Conservation (phyloP, 108 stramenopile genomes). For the Tribonema minus region DNA sequence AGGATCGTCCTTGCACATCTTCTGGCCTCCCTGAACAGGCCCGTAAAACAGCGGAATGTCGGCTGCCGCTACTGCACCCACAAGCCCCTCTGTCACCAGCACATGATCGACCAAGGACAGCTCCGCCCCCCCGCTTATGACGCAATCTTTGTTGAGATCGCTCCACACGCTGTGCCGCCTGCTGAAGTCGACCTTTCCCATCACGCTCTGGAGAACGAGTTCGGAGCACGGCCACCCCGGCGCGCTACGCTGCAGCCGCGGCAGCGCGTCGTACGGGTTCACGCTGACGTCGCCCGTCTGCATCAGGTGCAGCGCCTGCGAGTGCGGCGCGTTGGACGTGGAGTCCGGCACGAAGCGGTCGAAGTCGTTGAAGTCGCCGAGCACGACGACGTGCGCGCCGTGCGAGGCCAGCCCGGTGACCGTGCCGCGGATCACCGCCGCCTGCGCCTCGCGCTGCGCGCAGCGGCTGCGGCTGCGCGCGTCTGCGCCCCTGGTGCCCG, state of each 20-base stretch:
- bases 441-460: constrained; percentile 6
- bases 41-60: background rate
- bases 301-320: background rate
- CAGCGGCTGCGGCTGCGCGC: background rate
- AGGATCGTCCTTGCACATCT: background rate
- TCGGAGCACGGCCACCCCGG: no score
- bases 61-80: background rate
- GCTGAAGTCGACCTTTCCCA: no score
- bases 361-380: constrained; percentile 10
- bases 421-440: background rate
- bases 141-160: background rate
- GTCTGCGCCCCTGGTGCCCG: background rate
- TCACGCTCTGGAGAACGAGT: no score
- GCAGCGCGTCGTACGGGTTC: background rate
- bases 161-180: background rate
- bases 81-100: background rate
- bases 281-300: background rate
- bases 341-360: background rate
- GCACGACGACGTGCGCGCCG: background rate
- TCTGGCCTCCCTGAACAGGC: background rate
- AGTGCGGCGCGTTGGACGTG: background rate
- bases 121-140: background rate
- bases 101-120: background rate
- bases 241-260: no score
- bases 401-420: background rate